phyloP scores from a whole-genome alignment of 1,284 basidiomycete species.

The Paramarasmius palmivorus region DNA sequence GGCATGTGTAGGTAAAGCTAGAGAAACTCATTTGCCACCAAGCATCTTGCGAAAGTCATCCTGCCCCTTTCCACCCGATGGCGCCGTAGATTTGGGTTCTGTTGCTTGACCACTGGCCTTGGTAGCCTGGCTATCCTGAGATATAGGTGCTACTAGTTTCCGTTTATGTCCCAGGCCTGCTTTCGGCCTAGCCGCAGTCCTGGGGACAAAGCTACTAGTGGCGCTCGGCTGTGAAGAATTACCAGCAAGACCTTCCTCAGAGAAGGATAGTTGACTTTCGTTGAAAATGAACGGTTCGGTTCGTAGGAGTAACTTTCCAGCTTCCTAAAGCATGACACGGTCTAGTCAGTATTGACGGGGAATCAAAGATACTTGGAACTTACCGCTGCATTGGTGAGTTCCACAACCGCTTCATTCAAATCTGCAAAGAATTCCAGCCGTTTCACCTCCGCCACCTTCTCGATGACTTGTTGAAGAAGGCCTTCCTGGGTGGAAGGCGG shows the following conservation, averaged over 20 bases:
- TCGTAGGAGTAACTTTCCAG: constrained; percentile 71
- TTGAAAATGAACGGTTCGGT: constrained; percentile 70
- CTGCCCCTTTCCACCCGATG: constrained; percentile 52
- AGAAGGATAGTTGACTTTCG: constrained; percentile 54
- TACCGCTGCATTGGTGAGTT: constrained; percentile 75
- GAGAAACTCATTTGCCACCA: constrained; percentile 25
- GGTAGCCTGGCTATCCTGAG: constrained; percentile 19
- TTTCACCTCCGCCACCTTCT: constrained; percentile 74
- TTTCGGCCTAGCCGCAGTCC: constrained; percentile 61
- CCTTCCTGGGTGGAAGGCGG: constrained; percentile 77
- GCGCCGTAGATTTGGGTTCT: constrained; percentile 14
- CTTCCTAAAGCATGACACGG: constrained; percentile 55
- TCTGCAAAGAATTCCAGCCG: constrained; percentile 77
- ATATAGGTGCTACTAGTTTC: constrained; percentile 26
- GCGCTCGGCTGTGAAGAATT: constrained; percentile 25
- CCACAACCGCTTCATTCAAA: constrained; percentile 71
- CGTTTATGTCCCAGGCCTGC: constrained; percentile 65
- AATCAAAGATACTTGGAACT: constrained; percentile 24
- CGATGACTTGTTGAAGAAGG: constrained; percentile 83
- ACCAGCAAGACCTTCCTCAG: constrained; percentile 49
- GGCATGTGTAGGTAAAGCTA: too few relatives aligned
- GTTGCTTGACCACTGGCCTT: constrained; percentile 13
- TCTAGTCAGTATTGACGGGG: constrained; percentile 1
- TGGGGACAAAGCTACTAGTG: constrained; percentile 61
- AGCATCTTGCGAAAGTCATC: constrained; percentile 84